Base-by-base conservation (phyloP, 306 rosid genomes). In the Rosa persica region DNA sequence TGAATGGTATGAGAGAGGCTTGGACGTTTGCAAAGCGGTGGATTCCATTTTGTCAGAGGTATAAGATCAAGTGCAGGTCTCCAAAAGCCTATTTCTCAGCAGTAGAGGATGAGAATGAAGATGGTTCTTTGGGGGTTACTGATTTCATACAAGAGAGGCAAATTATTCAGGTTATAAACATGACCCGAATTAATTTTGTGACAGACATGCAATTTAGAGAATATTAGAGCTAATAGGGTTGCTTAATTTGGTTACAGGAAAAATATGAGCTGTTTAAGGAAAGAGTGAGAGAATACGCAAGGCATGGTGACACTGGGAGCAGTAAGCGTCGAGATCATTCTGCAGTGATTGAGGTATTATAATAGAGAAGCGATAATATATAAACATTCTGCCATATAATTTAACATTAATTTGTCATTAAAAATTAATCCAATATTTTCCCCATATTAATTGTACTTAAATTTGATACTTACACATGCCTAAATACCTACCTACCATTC, bases 41-140 rank as follows among this genome's bases (percentile, higher is more conserved):
- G 98, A 77, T 91, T 80, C 95, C 91, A 0, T 93, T 88, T 72
- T 90, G 95, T 68, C 73, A 23, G 46, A 87, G 73, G 72, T 88
- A 86, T 67, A 52, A 61, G 40, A 81, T 90, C 11, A 72, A 27
- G 76, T 78, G 82, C 54, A 80, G 89, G 78, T 86, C 89, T 54
- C 95, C 98, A 23, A 74, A 85, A 78, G 91, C 88, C 72, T 93
- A 88, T 78, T 88, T 90, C 81, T 87, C 89, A 2, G 72, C 65
- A 65, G 77, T 20, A 2, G 82, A 52, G 38, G 81, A 72, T 25
- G 80, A 71, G 48, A 48, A 70, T 72, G 83, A 69, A 27, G 81
- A 71, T 51, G 65, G 74, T 75, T 58, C 42, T 55, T 82, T 55
- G 64, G 78, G 60, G 55, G 78, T 58, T 23, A 36, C 48, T 57